Evolutionary conservation across 768 basidiomycete genomes (phyloP), one percentile per base, ranked within the genome.

Genomic region (Serendipita sp.): DNA sequence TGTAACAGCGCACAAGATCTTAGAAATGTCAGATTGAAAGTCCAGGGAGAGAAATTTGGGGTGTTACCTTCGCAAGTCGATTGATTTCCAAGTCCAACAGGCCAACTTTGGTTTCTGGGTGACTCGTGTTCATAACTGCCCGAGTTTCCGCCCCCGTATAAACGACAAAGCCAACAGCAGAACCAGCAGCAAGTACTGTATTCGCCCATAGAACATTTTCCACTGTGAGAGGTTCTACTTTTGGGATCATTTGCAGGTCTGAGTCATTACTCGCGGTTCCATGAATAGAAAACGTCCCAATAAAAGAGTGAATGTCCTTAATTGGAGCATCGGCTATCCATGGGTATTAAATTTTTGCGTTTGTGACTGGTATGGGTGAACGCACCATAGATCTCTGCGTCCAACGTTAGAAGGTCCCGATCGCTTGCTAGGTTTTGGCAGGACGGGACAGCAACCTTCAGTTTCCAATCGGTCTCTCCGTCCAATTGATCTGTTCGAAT

Each of bases 381-480:
- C 83, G 64, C 66, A 88, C 90, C 90, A 69, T 96, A 97, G 6
- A 98, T 82, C 68, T 93, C 91, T 0, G 91, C 96, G 66, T 91
- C 87, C 29, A 94, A 73, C 15, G 74, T 70, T 64, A 85, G 73
- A 1, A 87, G 69, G 6, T 78, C 78, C 31, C 71, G 72, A 55
- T 86, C 83, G 66, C 70, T 69, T 11, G 73, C 74, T 62, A 93
- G 72, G 68, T 85, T 86, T 76, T 96, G 93, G 48, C 85, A 87
- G 29, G 86, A 80, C 2, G 87, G 81, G 0, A 95, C 85, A 1
- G 95, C 93, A 1, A 96, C 88, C 3, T 90, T 83, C 58, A 97
- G 77, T 73, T 99, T 99, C 96, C 96, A 98, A 70, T 99, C 96
- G 2, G 96, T 99, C 75, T 99, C 96, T 46, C 96, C 96, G 67